Evolutionary conservation across 305 asterid genomes (phyloP).

Genomic region (Stenogyne calaminthoides): DNA sequence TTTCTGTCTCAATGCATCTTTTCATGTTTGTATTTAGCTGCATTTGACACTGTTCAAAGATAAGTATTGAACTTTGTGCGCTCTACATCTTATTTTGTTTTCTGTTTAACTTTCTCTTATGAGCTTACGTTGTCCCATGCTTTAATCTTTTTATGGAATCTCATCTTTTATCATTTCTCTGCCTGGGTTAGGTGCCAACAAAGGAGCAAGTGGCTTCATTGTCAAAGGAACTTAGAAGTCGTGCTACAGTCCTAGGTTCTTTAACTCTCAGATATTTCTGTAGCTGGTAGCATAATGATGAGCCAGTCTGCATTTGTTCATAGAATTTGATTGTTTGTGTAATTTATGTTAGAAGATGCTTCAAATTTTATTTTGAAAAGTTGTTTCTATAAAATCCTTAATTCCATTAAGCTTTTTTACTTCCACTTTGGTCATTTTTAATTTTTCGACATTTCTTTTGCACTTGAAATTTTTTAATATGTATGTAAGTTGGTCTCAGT

Average conservation of each 20-base stretch:
- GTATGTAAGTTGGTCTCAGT: background rate
- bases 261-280: conserved; percentile 17
- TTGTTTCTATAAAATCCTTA: background rate
- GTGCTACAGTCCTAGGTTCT: conserved; percentile 71
- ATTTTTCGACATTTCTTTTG: background rate
- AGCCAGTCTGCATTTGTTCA: conserved; percentile 2
- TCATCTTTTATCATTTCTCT: conserved; percentile 1
- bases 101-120: conserved; percentile 3
- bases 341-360: background rate
- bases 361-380: background rate
- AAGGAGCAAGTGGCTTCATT: conserved; percentile 68
- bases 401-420: conserved; percentile 6
- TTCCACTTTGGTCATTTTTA: background rate
- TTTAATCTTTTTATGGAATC: background rate
- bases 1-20: conserved; percentile 3
- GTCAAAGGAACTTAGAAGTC: conserved; percentile 64
- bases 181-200: conserved; percentile 56
- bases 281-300: background rate
- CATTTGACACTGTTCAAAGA: background rate
- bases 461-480: conserved; percentile 14
- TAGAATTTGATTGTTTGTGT: conserved; percentile 6
- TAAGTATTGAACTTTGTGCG: background rate
- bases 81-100: background rate
- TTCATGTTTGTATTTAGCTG: conserved; percentile 15
- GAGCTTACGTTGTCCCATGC: background rate